Evolutionary conservation across 2,329 filamentous ascomycete genomes (phyloP).

Genomic region (Nemania serpens): DNA sequence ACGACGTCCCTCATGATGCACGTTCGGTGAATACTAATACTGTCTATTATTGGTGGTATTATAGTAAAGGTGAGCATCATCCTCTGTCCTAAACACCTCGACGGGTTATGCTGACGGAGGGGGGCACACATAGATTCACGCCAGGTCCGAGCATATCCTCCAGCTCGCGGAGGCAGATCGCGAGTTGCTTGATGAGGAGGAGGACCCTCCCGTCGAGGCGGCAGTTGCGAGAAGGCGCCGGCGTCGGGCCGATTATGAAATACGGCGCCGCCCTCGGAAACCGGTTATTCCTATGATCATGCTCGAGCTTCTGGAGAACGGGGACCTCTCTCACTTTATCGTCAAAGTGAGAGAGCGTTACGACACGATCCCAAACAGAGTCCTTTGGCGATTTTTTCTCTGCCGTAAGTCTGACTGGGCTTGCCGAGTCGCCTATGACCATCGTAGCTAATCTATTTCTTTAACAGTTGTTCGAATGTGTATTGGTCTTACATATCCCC

Average conservation of each 20-base stretch:
- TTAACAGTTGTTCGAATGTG: conserved; percentile 22
- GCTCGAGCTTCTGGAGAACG: conserved; percentile 21
- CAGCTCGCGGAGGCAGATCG: neutral
- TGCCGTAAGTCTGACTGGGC: conserved; percentile 17
- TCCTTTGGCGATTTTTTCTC: conserved; percentile 19
- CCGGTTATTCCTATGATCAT: neutral
- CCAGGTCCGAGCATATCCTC: neutral
- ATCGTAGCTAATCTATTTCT: too few species aligned
- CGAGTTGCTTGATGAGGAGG: neutral
- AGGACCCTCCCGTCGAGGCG: neutral
- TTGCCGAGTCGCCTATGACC: too few species aligned
- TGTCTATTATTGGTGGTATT: neutral
- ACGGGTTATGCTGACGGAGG: neutral
- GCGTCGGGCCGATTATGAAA: too few species aligned
- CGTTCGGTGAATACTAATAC: neutral
- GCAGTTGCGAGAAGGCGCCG: too few species aligned
- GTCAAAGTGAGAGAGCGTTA: conserved; percentile 7
- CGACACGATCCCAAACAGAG: conserved; percentile 11
- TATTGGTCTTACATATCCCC: conserved; percentile 21
- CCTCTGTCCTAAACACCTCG: neutral
- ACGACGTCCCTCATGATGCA: neutral
- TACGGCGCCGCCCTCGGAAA: too few species aligned
- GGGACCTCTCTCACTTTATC: conserved; percentile 18
- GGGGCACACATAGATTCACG: neutral
- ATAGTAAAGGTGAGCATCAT: neutral